Percentiles rank a stretch among this genome's conserved stretches.
phyloP scores from a whole-genome alignment of 2,329 filamentous ascomycete genomes.

The Penicillium sp. region DNA sequence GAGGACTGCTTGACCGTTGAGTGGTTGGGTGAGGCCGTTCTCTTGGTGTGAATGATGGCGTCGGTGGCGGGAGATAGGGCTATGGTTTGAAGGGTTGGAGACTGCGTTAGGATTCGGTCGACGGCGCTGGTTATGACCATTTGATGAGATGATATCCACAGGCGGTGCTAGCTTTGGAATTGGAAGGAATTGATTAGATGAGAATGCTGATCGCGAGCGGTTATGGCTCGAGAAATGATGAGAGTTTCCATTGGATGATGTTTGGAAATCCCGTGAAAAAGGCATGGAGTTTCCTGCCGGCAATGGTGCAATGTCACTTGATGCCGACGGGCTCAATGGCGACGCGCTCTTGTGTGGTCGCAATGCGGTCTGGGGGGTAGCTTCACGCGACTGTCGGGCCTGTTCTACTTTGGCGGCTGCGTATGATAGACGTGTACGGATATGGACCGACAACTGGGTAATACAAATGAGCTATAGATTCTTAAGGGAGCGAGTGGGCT shows the following conservation, averaged over 20 bases:
- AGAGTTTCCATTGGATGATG: slow-evolving; percentile 15
- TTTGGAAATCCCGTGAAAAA: slow-evolving; percentile 6
- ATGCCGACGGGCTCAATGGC: slow-evolving; percentile 51
- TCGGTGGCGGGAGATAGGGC: slow-evolving; percentile 30
- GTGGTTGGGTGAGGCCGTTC: slow-evolving; percentile 18
- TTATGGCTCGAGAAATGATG: slow-evolving; percentile 14
- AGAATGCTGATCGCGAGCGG: slow-evolving; percentile 19
- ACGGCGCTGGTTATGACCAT: slow-evolving; percentile 32
- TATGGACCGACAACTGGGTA: slow-evolving; percentile 68
- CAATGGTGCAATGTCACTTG: slow-evolving; percentile 64
- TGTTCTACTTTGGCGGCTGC: slow-evolving; percentile 92
- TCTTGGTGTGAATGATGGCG: slow-evolving; percentile 38
- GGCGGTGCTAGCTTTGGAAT: slow-evolving; percentile 46
- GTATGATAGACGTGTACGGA: slow-evolving; percentile 83
- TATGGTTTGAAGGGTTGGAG: slow-evolving; percentile 17
- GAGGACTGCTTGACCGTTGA: slow-evolving; percentile 21
- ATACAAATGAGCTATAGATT: slow-evolving; percentile 22
- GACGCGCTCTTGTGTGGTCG: slow-evolving; percentile 16
- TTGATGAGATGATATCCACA: slow-evolving; percentile 42
- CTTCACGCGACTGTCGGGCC: slow-evolving; percentile 73
- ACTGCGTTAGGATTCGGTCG: slow-evolving; percentile 41
- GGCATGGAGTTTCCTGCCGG: slow-evolving; percentile 19
- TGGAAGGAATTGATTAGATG: slow-evolving; percentile 21
- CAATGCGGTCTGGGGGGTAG: slow-evolving; percentile 29
- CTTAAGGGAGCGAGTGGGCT: not conserved